These are phyloP conservation scores for Lactarius quietus DNA, from an alignment of 768 basidiomycete genomes.

Conservation along the genomic window DNA sequence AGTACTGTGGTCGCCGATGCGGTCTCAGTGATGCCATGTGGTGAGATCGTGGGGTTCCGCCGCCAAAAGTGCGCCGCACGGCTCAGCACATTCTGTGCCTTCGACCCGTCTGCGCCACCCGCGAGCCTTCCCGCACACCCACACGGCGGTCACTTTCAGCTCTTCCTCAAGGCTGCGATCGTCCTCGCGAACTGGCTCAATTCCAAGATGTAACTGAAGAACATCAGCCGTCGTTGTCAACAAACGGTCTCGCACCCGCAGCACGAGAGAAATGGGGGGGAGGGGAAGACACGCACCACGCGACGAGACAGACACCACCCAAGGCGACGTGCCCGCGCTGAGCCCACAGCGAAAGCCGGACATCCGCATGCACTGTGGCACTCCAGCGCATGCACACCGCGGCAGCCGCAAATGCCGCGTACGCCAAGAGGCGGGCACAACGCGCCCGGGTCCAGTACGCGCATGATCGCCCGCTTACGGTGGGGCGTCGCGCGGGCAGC, in stretches of 20 bases:
- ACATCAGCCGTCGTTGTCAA: too few species aligned
- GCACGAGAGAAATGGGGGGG: neutral
- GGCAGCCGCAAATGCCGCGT: slow-evolving; percentile 27
- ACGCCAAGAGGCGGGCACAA: slow-evolving; percentile 31
- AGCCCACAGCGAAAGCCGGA: slow-evolving; percentile 25
- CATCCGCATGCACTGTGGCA: slow-evolving; percentile 21
- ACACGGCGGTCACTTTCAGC: neutral
- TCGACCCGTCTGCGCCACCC: neutral
- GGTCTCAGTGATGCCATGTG: too few species aligned
- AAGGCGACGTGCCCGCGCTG: slow-evolving; percentile 31
- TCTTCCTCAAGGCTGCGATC: neutral
- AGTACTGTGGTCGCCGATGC: neutral
- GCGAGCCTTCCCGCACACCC: neutral
- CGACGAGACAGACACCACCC: slow-evolving; percentile 25
- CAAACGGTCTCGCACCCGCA: neutral
- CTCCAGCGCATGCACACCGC: slow-evolving; percentile 30
- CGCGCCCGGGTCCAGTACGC: neutral
- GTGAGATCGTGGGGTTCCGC: too few species aligned
- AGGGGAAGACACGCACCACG: neutral
- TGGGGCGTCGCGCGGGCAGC: neutral
- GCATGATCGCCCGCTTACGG: neutral
- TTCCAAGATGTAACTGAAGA: neutral
- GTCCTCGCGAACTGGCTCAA: neutral
- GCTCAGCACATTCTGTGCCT: neutral
- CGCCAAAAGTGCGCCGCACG: neutral